Percentiles rank a stretch among this genome's conserved stretches.
Conservation (phyloP, 495 filamentous ascomycete genomes). For the Hypoxylon lienhwacheense region DNA sequence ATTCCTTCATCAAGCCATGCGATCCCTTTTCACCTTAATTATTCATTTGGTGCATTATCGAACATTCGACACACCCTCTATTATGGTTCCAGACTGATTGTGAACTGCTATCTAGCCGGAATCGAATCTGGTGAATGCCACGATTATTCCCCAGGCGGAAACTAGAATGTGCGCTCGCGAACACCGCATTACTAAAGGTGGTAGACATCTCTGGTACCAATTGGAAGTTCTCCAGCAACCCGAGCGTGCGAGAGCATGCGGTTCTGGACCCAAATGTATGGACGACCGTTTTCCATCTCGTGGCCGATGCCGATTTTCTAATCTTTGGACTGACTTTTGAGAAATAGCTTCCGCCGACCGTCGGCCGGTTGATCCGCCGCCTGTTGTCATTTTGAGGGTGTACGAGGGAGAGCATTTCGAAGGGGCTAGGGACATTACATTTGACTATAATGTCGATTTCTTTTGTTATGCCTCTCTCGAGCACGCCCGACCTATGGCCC, state of each 20-base stretch:
- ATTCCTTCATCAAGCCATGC: neutral
- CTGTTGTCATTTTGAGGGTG: constrained; percentile 90
- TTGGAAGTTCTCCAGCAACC: constrained; percentile 92
- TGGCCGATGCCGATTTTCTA: constrained; percentile 3
- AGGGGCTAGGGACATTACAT: constrained; percentile 75
- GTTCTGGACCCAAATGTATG: constrained; percentile 92
- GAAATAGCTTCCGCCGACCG: constrained; percentile 85
- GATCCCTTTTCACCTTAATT: constrained; percentile 1
- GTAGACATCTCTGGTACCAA: constrained; percentile 77
- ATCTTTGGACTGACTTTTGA: constrained; percentile 21
- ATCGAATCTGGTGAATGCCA: constrained; percentile 46
- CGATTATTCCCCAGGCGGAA: constrained; percentile 52
- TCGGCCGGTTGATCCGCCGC: constrained; percentile 93
- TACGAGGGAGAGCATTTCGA: constrained; percentile 70
- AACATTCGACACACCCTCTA: neutral
- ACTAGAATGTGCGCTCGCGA: constrained; percentile 48
- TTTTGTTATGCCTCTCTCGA: constrained; percentile 95
- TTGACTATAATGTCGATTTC: constrained; percentile 93
- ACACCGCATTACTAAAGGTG: constrained; percentile 72
- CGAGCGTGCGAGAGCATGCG: constrained; percentile 92
- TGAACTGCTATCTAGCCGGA: constrained; percentile 32
- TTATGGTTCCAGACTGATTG: constrained; percentile 12
- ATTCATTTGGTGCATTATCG: neutral
- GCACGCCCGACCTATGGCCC: constrained; percentile 80
- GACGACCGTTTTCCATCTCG: constrained; percentile 8